These are phyloP conservation scores for Candida sp. DNA, from an alignment of 1,139 yeast species.

Conservation along the genomic window DNA sequence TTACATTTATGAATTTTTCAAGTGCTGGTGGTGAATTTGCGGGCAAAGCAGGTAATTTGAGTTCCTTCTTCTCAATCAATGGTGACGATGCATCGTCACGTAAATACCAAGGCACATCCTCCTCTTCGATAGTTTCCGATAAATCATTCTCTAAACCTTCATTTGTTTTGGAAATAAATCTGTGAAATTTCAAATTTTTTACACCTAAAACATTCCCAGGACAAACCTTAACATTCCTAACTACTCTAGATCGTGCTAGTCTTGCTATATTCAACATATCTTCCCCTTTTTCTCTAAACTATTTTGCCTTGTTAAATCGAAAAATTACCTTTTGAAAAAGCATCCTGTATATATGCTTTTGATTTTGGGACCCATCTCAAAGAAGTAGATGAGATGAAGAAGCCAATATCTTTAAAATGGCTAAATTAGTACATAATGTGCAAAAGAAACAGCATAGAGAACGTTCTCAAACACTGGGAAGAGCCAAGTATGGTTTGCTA, in stretches of 20 bases:
- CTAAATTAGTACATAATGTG: conserved; percentile 78
- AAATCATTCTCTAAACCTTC: neutral
- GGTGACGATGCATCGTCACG: conserved; percentile 48
- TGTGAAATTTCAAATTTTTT: neutral
- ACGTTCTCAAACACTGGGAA: conserved; percentile 76
- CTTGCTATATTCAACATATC: neutral
- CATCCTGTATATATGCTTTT: neutral
- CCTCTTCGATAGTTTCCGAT: conserved; percentile 3
- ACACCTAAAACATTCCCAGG: neutral
- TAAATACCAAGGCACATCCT: conserved; percentile 57
- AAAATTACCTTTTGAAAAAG: neutral
- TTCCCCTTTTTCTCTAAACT: neutral
- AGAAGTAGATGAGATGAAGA: neutral
- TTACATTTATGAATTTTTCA: conserved; percentile 37
- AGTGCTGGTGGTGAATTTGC: conserved; percentile 50
- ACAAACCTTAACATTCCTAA: neutral
- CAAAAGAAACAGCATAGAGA: conserved; percentile 97
- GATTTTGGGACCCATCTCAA: neutral
- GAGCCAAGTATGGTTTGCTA: conserved; percentile 75
- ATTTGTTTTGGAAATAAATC: neutral
- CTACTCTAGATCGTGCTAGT: neutral
- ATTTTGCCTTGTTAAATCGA: neutral
- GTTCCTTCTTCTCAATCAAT: conserved; percentile 23
- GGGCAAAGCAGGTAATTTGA: conserved; percentile 52
- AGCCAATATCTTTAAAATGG: conserved; percentile 42